Conservation (phyloP, 805 yeast genomes). For the Candida tammaniensis region DNA sequence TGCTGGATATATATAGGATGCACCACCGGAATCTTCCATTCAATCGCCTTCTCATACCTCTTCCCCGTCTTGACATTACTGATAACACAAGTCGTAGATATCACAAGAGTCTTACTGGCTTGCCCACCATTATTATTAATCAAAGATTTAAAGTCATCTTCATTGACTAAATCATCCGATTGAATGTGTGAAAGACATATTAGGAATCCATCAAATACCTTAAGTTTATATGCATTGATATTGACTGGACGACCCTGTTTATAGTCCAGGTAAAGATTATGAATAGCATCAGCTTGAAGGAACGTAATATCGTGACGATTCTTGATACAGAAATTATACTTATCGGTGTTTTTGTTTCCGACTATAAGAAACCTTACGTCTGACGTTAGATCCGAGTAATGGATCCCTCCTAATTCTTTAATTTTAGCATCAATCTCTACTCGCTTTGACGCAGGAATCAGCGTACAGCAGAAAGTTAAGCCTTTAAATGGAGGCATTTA, state of each 20-base stretch:
- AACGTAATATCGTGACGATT: constrained; percentile 57
- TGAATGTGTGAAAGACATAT: constrained; percentile 45
- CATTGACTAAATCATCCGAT: constrained; percentile 7
- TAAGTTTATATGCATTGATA: constrained; percentile 27
- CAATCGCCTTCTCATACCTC: constrained; percentile 49
- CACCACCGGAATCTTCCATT: constrained; percentile 51
- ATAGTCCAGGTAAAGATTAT: constrained; percentile 50
- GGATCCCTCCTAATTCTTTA: constrained; percentile 56
- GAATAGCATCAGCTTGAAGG: constrained; percentile 46
- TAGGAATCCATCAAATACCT: constrained; percentile 43
- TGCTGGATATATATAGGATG: constrained; percentile 53
- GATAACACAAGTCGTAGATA: constrained; percentile 42
- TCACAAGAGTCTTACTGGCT: constrained; percentile 49
- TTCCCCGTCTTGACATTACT: constrained; percentile 52
- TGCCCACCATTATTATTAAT: constrained; percentile 49
- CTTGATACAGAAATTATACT: constrained; percentile 49
- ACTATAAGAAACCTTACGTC: constrained; percentile 59
- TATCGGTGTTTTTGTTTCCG: constrained; percentile 56
- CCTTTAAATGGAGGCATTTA: constrained; percentile 40
- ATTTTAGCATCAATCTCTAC: constrained; percentile 46
- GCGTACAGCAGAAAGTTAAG: constrained; percentile 56
- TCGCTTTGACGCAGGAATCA: constrained; percentile 40
- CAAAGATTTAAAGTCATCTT: constrained; percentile 14
- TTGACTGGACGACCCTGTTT: constrained; percentile 38
- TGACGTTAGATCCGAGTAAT: constrained; percentile 55